These are phyloP conservation scores for Camellia japonica DNA, from an alignment of 148 eudicot species.

Conservation along the genomic window DNA sequence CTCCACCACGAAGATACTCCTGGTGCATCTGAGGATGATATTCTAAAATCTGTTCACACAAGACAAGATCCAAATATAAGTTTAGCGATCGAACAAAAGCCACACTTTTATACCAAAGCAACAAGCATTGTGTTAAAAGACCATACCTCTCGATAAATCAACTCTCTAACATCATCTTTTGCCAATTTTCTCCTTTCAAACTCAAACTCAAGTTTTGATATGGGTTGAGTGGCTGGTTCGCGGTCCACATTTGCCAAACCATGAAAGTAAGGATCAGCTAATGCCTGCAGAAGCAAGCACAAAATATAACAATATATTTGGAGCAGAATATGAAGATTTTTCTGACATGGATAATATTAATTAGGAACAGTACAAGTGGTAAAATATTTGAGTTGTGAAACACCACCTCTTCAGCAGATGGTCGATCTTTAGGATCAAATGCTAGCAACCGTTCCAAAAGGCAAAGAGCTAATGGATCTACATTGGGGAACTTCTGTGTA, in stretches of 20 bases:
- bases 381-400: not conserved
- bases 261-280: conserved; percentile 61
- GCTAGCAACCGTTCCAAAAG: conserved; percentile 42
- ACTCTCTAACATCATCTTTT: conserved; percentile 65
- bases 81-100: conserved; percentile 13
- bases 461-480: conserved; percentile 42
- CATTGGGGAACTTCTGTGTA: conserved; percentile 35
- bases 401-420: conserved; percentile 42
- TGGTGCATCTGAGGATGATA: conserved; percentile 80
- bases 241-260: conserved; percentile 53
- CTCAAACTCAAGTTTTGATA: conserved; percentile 66
- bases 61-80: conserved; percentile 9
- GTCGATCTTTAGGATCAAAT: conserved; percentile 51
- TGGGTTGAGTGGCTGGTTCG: conserved; percentile 57
- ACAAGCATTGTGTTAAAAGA: not conserved
- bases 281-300: conserved; percentile 38
- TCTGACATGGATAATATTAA: not conserved
- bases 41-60: conserved; percentile 55
- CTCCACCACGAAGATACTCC: conserved; percentile 63
- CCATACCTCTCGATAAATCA: conserved; percentile 64
- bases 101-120: conserved; percentile 4
- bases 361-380: not conserved
- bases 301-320: conserved; percentile 3
- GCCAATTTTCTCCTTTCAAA: conserved; percentile 57
- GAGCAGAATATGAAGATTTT: not conserved